phyloP scores from a whole-genome alignment of 306 rosid genomes.

The Cucumis hystrix region DNA sequence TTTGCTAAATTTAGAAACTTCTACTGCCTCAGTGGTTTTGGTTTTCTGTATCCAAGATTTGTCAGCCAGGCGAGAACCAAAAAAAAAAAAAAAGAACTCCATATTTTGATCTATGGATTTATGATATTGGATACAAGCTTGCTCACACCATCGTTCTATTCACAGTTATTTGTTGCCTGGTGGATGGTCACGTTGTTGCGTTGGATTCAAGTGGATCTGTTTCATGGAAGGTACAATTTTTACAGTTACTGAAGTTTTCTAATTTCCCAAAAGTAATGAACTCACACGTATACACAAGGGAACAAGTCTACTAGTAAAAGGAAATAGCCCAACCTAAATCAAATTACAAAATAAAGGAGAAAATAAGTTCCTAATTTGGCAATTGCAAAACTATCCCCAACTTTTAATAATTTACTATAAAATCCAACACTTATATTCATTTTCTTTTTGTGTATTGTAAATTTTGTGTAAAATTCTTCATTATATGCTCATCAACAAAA shows the following conservation, averaged over 20 bases:
- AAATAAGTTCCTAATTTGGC: too few species aligned
- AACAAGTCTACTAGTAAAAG: too few species aligned
- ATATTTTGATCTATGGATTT: neutral
- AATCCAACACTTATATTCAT: neutral
- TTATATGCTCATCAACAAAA: neutral
- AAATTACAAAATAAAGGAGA: too few species aligned
- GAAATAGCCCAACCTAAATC: too few species aligned
- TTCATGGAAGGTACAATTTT: slow-evolving; percentile 54
- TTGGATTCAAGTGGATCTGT: slow-evolving; percentile 56
- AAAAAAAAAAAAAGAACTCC: neutral
- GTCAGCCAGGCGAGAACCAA: neutral
- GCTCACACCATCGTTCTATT: neutral
- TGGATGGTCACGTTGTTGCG: slow-evolving; percentile 71
- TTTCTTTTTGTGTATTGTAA: neutral
- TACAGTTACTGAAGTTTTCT: too few species aligned
- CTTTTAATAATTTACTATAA: too few species aligned
- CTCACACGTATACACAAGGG: too few species aligned
- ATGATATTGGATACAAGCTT: neutral
- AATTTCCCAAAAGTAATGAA: too few species aligned
- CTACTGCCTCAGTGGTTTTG: neutral
- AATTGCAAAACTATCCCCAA: too few species aligned
- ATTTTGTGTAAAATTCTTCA: neutral
- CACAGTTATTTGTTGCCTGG: slow-evolving; percentile 80
- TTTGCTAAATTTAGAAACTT: neutral
- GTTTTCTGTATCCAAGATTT: neutral